Evolutionary conservation across 805 yeast species (phyloP).

Genomic region (Ogataea paradorogensis): DNA sequence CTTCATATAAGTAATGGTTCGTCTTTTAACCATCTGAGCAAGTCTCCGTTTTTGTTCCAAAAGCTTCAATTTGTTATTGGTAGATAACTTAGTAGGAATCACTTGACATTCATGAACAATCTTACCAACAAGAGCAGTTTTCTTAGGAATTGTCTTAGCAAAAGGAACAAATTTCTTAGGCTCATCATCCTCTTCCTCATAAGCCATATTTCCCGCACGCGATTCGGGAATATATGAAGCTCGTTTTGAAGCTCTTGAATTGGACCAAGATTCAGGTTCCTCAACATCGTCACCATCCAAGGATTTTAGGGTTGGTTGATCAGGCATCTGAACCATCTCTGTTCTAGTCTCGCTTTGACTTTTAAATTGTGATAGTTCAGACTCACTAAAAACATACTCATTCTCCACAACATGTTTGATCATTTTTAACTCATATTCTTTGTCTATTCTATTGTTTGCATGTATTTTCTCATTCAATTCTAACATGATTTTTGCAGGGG

Average conservation of each 20-base stretch:
- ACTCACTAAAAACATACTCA: constrained; percentile 84
- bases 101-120: constrained; percentile 91
- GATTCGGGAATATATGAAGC: constrained; percentile 26
- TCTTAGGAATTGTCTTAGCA: constrained; percentile 84
- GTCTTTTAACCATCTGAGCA: constrained; percentile 37
- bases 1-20: constrained; percentile 54
- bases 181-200: constrained; percentile 6
- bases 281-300: constrained; percentile 36
- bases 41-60: constrained; percentile 39
- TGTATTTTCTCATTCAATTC: constrained; percentile 49
- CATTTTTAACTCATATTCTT: constrained; percentile 75
- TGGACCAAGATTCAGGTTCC: constrained; percentile 32
- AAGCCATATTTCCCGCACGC: constrained; percentile 11
- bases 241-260: constrained; percentile 24
- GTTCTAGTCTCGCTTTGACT: constrained; percentile 51
- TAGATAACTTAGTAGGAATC: constrained; percentile 72
- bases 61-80: constrained; percentile 60
- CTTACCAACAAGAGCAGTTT: constrained; percentile 82
- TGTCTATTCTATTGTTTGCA: constrained; percentile 64
- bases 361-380: constrained; percentile 63
- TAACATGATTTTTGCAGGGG: constrained; percentile 48
- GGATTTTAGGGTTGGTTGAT: constrained; percentile 46
- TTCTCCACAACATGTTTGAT: constrained; percentile 79
- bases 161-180: constrained; percentile 60
- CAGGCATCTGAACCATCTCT: constrained; percentile 50